Evolutionary conservation across 2,329 filamentous ascomycete genomes (phyloP).

Genomic region (Aspergillus sojae): DNA sequence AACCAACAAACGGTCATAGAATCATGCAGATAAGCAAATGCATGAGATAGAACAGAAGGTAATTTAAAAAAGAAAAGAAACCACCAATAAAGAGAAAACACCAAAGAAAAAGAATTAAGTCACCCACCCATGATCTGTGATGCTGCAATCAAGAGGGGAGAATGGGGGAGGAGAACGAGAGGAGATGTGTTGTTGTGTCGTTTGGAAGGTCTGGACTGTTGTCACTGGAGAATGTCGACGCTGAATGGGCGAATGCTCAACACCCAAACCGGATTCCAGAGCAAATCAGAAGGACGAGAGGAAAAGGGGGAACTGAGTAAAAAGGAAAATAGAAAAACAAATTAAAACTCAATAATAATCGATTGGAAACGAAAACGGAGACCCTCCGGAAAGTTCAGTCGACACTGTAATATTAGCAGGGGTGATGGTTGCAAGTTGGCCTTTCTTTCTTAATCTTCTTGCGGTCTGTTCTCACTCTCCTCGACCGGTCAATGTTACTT

Average conservation of each 20-base stretch:
- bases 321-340: not conserved
- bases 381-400: not conserved
- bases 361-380: not conserved
- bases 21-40: constrained; percentile 6
- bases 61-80: constrained; percentile 18
- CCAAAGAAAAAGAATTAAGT: constrained; percentile 3
- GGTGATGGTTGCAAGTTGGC: not conserved
- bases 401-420: not conserved
- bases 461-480: not conserved
- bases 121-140: constrained; percentile 25
- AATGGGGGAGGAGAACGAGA: constrained; percentile 10
- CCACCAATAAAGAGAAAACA: constrained; percentile 9
- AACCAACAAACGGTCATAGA: not conserved
- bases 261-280: not conserved
- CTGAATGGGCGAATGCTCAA: not conserved
- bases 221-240: constrained; percentile 1
- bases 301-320: not conserved
- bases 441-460: not conserved
- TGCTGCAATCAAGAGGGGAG: constrained; percentile 8
- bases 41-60: not conserved
- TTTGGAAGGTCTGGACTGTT: constrained; percentile 10
- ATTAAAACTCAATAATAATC: not conserved
- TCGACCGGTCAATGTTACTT: not conserved
- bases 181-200: constrained; percentile 5
- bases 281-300: not conserved